These are phyloP conservation scores for Simplicillium aogashimaense DNA, from an alignment of 2,329 filamentous ascomycete genomes.

Conservation along the genomic window DNA sequence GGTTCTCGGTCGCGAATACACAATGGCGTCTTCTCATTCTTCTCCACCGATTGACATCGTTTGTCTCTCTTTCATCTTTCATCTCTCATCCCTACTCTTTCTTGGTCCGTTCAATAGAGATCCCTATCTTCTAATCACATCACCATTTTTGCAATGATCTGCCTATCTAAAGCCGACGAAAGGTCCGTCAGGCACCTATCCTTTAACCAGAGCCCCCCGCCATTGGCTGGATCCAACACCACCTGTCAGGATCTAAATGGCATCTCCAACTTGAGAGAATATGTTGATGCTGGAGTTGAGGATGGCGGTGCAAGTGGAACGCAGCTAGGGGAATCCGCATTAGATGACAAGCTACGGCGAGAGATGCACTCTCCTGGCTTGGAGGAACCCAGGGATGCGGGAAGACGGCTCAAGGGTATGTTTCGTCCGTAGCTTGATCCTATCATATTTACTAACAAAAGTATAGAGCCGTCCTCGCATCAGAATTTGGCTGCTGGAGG, in stretches of 20 bases:
- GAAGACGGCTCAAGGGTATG: conserved; percentile 20
- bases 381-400: conserved; percentile 13
- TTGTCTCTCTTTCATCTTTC: too few relatives aligned
- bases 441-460: too few relatives aligned
- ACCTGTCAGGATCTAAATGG: conserved; percentile 47
- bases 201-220: conserved; percentile 45
- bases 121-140: too few relatives aligned
- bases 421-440: too few relatives aligned
- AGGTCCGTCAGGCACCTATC: conserved; percentile 33
- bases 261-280: conserved; percentile 38
- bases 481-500: conserved; percentile 23
- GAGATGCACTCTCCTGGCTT: conserved; percentile 11
- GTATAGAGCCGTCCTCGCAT: conserved; percentile 19
- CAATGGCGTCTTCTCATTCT: too few relatives aligned
- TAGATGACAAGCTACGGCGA: conserved; percentile 15
- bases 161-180: conserved; percentile 44
- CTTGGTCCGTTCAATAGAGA: too few relatives aligned
- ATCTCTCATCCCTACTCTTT: too few relatives aligned
- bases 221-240: conserved; percentile 35
- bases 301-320: conserved; percentile 16
- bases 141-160: conserved; percentile 32
- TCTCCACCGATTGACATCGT: too few relatives aligned
- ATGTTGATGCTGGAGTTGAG: conserved; percentile 24
- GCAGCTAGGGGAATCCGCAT: conserved; percentile 8
- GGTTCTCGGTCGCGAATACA: too few relatives aligned